Evolutionary conservation across 1,284 basidiomycete species (phyloP).

Genomic region (Moniliella sp.): DNA sequence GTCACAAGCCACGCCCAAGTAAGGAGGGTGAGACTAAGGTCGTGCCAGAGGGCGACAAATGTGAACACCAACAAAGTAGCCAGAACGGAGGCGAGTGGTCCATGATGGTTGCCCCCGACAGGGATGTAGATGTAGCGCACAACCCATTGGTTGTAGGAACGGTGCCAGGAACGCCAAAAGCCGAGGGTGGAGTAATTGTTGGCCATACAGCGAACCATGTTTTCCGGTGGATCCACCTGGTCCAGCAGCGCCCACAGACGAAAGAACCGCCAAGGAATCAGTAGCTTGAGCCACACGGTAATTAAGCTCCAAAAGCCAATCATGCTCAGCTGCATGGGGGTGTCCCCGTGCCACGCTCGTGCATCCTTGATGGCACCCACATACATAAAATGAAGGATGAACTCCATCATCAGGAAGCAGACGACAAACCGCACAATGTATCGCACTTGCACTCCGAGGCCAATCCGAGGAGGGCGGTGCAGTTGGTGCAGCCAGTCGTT

Average conservation of each 20-base stretch:
- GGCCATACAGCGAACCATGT: conserved; percentile 94
- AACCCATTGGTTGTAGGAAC: conserved; percentile 88
- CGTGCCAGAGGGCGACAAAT: conserved; percentile 98
- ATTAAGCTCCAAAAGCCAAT: conserved; percentile 94
- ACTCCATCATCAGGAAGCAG: conserved; percentile 66
- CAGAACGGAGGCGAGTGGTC: conserved; percentile 44
- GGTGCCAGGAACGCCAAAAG: conserved; percentile 91
- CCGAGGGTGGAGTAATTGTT: conserved; percentile 86
- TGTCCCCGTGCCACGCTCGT: conserved; percentile 47
- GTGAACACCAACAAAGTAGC: conserved; percentile 69
- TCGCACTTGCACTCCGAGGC: conserved; percentile 27
- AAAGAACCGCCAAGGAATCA: conserved; percentile 93
- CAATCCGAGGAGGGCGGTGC: conserved; percentile 38
- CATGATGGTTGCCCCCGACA: conserved; percentile 51
- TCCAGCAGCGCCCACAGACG: conserved; percentile 76
- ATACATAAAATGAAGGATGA: conserved; percentile 80
- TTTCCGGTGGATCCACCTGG: conserved; percentile 81
- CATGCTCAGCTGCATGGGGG: conserved; percentile 64
- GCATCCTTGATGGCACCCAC: conserved; percentile 87
- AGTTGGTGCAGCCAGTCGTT: conserved; percentile 54
- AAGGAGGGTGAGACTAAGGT: conserved; percentile 63
- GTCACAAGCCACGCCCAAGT: conserved; percentile 93
- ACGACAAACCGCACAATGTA: conserved; percentile 55
- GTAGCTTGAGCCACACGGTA: conserved; percentile 91
- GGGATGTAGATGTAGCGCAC: conserved; percentile 87